A percentile compares a stretch with the other conserved stretches of the same genome.
Conservation (phyloP, 345 rosid genomes). For the Brassica carinata region DNA sequence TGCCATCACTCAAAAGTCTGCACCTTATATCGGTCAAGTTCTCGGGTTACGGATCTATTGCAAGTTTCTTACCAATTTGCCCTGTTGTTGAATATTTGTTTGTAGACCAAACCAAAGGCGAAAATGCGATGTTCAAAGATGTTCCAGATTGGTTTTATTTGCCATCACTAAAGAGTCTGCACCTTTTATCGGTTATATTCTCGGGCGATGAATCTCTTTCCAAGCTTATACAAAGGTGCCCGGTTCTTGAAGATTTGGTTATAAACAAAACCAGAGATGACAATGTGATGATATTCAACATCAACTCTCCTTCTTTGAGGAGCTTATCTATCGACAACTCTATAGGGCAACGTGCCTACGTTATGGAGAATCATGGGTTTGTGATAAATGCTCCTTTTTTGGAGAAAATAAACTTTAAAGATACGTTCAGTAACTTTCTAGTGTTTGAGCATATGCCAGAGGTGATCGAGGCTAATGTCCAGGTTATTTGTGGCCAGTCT, state of each 20-base stretch:
- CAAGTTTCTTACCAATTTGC: not conserved
- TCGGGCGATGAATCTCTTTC: not conserved
- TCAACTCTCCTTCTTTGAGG: not conserved
- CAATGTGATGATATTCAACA: not conserved
- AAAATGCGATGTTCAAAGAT: not conserved
- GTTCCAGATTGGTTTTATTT: not conserved
- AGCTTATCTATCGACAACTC: not conserved
- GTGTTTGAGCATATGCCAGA: not conserved
- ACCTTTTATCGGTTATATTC: not conserved
- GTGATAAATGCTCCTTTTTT: not conserved
- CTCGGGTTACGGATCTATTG: not conserved
- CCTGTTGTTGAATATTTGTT: slow-evolving; percentile 12
- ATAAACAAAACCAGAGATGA: not conserved
- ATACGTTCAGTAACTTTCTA: not conserved
- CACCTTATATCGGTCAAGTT: not conserved
- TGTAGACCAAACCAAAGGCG: not conserved
- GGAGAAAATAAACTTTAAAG: not conserved
- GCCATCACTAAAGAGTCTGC: slow-evolving; percentile 12
- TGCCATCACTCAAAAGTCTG: slow-evolving; percentile 8
- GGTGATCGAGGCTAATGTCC: not conserved
- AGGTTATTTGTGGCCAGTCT: not conserved
- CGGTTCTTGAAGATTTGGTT: slow-evolving; percentile 5
- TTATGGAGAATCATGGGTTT: not conserved
- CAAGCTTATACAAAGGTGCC: not conserved
- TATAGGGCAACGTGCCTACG: not conserved